Percentiles rank a stretch among this genome's conserved stretches.
These are phyloP conservation scores for Erysimum cheiri DNA, from an alignment of 441 rosid genomes.

Conservation along the genomic window DNA sequence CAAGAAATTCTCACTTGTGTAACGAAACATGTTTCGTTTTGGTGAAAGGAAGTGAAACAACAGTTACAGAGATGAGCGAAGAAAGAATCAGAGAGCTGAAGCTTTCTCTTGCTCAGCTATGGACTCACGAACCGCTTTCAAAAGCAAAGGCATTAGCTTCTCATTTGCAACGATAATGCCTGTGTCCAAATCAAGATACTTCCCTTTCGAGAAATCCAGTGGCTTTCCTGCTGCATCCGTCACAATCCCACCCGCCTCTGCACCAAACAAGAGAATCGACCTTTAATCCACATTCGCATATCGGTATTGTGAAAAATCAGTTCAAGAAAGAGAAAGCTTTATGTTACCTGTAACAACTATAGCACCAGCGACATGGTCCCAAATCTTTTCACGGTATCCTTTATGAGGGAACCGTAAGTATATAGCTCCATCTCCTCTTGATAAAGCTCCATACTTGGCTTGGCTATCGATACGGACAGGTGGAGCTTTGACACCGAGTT, in stretches of 20 bases:
- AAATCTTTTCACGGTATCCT: conserved; percentile 95
- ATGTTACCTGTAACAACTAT: conserved; percentile 80
- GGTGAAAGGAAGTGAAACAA: conserved; percentile 22
- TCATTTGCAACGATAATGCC: conserved; percentile 88
- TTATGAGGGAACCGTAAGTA: conserved; percentile 81
- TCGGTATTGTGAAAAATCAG: neutral
- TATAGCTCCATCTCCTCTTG: conserved; percentile 95
- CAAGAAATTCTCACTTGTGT: neutral
- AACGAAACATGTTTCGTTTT: neutral
- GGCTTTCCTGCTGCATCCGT: conserved; percentile 82
- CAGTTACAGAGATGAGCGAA: neutral
- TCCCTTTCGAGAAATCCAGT: conserved; percentile 87
- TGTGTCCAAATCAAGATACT: conserved; percentile 73
- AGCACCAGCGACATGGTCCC: conserved; percentile 98
- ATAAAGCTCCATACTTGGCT: conserved; percentile 93
- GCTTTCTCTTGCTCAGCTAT: conserved; percentile 58
- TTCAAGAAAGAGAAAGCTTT: neutral
- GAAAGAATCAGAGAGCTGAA: conserved; percentile 39
- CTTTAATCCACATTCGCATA: neutral
- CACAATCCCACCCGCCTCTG: conserved; percentile 96
- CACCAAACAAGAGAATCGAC: neutral
- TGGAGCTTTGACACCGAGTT: conserved; percentile 93
- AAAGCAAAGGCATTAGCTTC: conserved; percentile 83
- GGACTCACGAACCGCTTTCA: conserved; percentile 83
- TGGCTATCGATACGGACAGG: conserved; percentile 97